Evolutionary conservation across 2,329 filamentous ascomycete genomes (phyloP), one percentile per base, ranked within the genome.

Genomic region (Chrysoporthe puriensis): DNA sequence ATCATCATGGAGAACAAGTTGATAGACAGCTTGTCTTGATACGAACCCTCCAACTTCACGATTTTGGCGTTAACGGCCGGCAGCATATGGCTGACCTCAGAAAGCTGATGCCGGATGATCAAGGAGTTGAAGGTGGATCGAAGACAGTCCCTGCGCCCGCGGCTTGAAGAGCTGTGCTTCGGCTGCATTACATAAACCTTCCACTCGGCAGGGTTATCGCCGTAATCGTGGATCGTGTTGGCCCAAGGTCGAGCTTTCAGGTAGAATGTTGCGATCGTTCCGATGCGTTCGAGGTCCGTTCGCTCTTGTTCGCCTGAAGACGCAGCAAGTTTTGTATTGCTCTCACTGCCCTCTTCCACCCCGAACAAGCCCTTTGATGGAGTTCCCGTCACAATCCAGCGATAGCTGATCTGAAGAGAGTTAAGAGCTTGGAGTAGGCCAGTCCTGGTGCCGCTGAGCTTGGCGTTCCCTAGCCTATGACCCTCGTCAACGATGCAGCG

Each of bases 401-500:
- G 88, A 21, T 92, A 87, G 59, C 93, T 90, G 18, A 93, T 80
- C 13, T 84, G 79, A n/a, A 91, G 76, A 14, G 76, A 76, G 21
- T 89, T 84, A 1, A 90, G 76, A 1, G 83, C 81, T 2, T 80
- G 74, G 26, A 87, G 79, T 5, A 88, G 73, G 52, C 85, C 82
- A 57, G 88, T 93, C 72, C 83, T 87, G 63, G 81, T 82, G 11
- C 69, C 64, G 26, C 81, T 81, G 6, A 79, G 77, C 2, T 79
- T 85, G 0, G 86, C 86, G 48, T 91, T 90, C 0, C 93, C 92
- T 68, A 97, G 89, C 68, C 87, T 91, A 76, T 97, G 94, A 0
- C 95, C 95, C 82, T 97, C 95, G 71, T 98, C 95, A 21, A 97
- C 91, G 58, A 98, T 94, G 59, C 96, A 90, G 1, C 95, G 86